Conservation (phyloP, 768 basidiomycete genomes). For the Tremella mesenterica region DNA sequence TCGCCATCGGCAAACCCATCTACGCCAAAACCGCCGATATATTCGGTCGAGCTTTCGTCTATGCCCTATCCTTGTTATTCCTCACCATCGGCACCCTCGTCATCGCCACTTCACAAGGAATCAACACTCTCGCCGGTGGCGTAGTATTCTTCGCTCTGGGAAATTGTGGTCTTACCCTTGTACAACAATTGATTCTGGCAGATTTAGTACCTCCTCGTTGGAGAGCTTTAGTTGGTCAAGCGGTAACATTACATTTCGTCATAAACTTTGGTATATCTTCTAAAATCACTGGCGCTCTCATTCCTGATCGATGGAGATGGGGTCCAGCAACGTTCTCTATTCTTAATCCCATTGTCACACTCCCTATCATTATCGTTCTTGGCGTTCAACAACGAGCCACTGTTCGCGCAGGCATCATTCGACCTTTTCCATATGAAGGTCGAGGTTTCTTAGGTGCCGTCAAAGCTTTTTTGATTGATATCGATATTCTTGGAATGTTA, state of each 20-base stretch:
- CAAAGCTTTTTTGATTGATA: not conserved
- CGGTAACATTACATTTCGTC: conserved; percentile 1
- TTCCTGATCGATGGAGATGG: conserved; percentile 42
- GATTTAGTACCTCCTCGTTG: conserved; percentile 1
- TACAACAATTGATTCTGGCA: not conserved
- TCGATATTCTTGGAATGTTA: not conserved
- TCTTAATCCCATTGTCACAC: not conserved
- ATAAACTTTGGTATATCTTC: conserved; percentile 2
- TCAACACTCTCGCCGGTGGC: conserved; percentile 2
- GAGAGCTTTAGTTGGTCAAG: not conserved
- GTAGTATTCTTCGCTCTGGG: conserved; percentile 3
- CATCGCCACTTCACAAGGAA: not conserved
- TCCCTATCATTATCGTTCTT: not conserved
- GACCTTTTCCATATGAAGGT: not conserved
- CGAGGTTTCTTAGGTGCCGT: not conserved
- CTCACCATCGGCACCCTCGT: conserved; percentile 1
- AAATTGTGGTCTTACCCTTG: not conserved
- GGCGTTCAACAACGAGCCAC: not conserved
- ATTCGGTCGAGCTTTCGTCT: conserved; percentile 1
- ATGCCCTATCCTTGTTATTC: not conserved
- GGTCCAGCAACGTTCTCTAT: conserved; percentile 38
- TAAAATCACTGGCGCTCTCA: conserved; percentile 7
- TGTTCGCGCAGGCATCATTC: not conserved
- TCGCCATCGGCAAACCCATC: not conserved
- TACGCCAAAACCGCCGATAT: conserved; percentile 2